Evolutionary conservation across 2,329 filamentous ascomycete species (phyloP), one percentile per base, ranked within the genome.

Genomic region (Trichoderma lentiforme): DNA sequence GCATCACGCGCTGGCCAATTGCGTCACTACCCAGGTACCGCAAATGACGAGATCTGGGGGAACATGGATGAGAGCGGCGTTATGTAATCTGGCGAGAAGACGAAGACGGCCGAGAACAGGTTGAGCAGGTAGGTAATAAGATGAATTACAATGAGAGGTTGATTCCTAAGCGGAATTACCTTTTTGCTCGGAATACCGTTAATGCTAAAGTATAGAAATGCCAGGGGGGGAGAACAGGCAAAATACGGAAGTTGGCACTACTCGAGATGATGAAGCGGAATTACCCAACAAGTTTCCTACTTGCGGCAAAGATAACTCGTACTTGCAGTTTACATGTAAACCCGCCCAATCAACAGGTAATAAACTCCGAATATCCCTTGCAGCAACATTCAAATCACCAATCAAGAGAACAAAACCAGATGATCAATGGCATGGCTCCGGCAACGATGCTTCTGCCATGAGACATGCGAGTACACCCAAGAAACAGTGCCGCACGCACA

Each of bases 1-100:
- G 47, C 56, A 61, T 71, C 63, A 71, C 70, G 70, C 70, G 70
- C 70, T 53, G 62, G 24, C 63, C 63, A 67, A 67, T 71, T 71
- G 70, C 70, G 70, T 71, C 70, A 71, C 51, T 47, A 3, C 1
- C 39, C 39, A 43, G 39, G 39, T 43, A 43, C 47, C 60, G 47
- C 68, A 71, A 43, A 61, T 69, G 60, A 64, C 28, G 60, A 71
- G 57, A 71, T 60, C 34, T 39, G 28, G 62, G 43, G 32, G 51
- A 26, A 57, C 21, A n/a, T 21, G 47, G 62, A 47, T 65, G 62
- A 47, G 62, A 65, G 62, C 62, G 62, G 62, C 28, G 62, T 47
- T 53, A 53, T 65, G 39, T 34, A 47, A 53, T 39, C 32, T 18
- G 28, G 32, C 57, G 28, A 7, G 9, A 36, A 34, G 24, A 61